Evolutionary conservation across 164 flowering plant species (phyloP).

Genomic region (Brasenia schreberi): DNA sequence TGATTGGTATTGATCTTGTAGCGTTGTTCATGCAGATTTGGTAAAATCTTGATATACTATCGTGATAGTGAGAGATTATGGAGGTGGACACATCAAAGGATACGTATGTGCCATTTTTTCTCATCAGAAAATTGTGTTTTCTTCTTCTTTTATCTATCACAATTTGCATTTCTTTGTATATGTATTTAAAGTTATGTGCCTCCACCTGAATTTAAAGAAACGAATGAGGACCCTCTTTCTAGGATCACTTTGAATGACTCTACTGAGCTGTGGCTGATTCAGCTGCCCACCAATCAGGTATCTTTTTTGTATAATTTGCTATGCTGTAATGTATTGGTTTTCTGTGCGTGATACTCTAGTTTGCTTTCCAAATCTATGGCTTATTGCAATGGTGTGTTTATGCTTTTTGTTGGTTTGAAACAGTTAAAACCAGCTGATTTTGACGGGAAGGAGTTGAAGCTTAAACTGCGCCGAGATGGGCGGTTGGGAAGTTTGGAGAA

Average conservation of each 20-base stretch:
- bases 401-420: neutral
- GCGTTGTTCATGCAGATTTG: too few relatives aligned
- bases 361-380: neutral
- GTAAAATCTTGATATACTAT: neutral
- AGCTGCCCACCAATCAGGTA: conserved; percentile 32
- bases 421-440: conserved; percentile 27
- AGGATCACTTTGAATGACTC: conserved; percentile 23
- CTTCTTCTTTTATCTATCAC: neutral
- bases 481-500: conserved; percentile 38
- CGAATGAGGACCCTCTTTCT: conserved; percentile 22
- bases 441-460: conserved; percentile 33
- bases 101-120: neutral
- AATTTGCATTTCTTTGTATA: neutral
- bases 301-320: conserved; percentile 20
- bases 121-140: neutral
- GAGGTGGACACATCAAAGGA: neutral
- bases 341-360: neutral
- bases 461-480: conserved; percentile 43
- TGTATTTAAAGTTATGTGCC: conserved; percentile 15
- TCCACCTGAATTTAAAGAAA: conserved; percentile 21
- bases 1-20: too few relatives aligned
- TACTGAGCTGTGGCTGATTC: conserved; percentile 42
- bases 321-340: neutral
- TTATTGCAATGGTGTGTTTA: neutral
- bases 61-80: neutral